Evolutionary conservation across 78 protist species (phyloP).

Genomic region (Monosiga brevicollis): DNA sequence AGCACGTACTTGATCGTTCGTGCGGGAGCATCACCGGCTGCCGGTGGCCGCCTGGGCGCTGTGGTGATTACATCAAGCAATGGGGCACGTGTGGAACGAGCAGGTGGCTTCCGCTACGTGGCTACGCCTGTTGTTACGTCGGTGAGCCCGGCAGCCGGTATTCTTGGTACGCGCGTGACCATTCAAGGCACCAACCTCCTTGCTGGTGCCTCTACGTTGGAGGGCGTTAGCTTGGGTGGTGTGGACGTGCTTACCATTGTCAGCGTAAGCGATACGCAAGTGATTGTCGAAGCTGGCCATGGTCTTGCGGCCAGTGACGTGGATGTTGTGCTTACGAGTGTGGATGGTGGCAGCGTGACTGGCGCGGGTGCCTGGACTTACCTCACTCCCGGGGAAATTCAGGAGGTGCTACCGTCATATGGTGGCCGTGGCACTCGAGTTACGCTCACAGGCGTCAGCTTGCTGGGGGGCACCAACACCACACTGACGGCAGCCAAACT

Average conservation of each 20-base stretch:
- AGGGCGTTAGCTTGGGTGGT: neutral
- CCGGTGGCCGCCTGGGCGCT: too few species aligned
- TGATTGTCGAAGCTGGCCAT: neutral
- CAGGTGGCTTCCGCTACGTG: neutral
- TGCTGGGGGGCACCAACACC: neutral
- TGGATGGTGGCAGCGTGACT: neutral
- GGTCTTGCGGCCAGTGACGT: neutral
- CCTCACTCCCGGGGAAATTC: neutral
- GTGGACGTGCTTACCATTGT: neutral
- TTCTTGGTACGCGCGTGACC: neutral
- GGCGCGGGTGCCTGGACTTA: neutral
- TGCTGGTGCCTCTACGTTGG: neutral
- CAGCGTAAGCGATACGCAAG: neutral
- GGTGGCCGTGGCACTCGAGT: neutral
- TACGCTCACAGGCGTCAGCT: neutral
- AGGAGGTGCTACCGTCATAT: neutral
- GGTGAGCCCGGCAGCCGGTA: neutral
- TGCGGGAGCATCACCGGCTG: too few species aligned
- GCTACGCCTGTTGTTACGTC: neutral
- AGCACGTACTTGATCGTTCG: too few species aligned
- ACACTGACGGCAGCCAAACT: neutral
- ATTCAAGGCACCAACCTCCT: neutral
- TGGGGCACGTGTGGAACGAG: neutral
- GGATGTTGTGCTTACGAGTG: neutral
- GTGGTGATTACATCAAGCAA: neutral